A percentile compares a stretch with the other conserved stretches of the same genome.
Evolutionary conservation across 2,329 filamentous ascomycete species (phyloP).

Genomic region (Microcera coccophila): DNA sequence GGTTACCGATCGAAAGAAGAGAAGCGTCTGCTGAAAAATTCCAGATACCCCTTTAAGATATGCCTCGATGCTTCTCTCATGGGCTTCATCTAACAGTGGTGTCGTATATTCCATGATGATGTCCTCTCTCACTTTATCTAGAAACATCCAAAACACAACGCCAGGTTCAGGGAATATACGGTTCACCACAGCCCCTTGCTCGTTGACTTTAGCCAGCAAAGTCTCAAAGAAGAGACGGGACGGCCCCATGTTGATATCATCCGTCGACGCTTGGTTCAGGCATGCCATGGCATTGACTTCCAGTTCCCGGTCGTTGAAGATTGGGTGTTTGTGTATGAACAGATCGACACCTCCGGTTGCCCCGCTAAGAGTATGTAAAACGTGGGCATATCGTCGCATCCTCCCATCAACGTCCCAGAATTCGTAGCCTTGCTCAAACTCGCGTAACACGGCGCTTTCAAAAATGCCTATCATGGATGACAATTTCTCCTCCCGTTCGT

Average conservation of each 20-base stretch:
- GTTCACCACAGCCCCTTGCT: constrained; percentile 76
- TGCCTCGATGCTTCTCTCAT: constrained; percentile 66
- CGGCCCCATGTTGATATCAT: constrained; percentile 72
- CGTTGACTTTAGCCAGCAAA: constrained; percentile 71
- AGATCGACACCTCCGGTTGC: constrained; percentile 74
- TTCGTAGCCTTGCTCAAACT: constrained; percentile 92
- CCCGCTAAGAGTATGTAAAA: constrained; percentile 77
- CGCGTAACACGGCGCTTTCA: constrained; percentile 81
- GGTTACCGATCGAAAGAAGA: constrained; percentile 68
- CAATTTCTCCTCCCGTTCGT: constrained; percentile 67
- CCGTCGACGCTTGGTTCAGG: constrained; percentile 62
- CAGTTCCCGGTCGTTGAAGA: constrained; percentile 70
- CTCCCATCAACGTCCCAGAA: constrained; percentile 81
- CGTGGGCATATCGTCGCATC: constrained; percentile 86
- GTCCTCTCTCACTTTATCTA: constrained; percentile 80
- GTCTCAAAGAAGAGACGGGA: constrained; percentile 77
- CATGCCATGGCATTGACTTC: constrained; percentile 73
- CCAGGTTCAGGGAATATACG: constrained; percentile 72
- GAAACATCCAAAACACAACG: constrained; percentile 70
- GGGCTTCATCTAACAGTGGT: constrained; percentile 80
- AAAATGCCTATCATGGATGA: constrained; percentile 75
- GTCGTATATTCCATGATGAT: constrained; percentile 84
- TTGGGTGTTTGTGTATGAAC: constrained; percentile 83
- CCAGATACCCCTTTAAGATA: constrained; percentile 86
- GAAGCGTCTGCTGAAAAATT: constrained; percentile 79